phyloP scores from a whole-genome alignment of 192 early-diverging fungal species.

The Irineochytrium annulatum region DNA sequence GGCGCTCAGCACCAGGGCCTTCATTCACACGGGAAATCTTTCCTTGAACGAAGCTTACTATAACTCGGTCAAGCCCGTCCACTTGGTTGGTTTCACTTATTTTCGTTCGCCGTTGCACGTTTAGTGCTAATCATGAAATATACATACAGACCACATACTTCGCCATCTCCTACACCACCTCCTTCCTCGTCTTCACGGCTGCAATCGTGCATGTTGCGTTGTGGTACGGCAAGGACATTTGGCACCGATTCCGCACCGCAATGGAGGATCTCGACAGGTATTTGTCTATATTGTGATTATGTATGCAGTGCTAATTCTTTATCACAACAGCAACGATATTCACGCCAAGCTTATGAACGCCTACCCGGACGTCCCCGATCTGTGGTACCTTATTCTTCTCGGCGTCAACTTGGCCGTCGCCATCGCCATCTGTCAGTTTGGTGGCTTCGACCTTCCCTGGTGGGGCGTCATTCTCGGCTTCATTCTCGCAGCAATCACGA shows the following conservation, averaged over 20 bases:
- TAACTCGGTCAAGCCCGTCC: conserved; percentile 6
- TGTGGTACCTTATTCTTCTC: conserved; percentile 49
- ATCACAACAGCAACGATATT: conserved; percentile 9
- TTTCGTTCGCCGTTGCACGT: too few species aligned
- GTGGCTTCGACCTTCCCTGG: conserved; percentile 57
- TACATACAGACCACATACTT: conserved; percentile 8
- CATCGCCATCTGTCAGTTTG: conserved; percentile 41
- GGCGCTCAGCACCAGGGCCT: not conserved
- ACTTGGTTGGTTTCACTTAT: too few species aligned
- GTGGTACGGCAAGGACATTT: conserved; percentile 67
- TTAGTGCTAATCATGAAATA: too few species aligned
- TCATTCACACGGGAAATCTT: not conserved
- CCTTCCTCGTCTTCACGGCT: conserved; percentile 63
- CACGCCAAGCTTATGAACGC: conserved; percentile 26
- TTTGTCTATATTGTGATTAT: not conserved
- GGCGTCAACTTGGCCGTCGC: conserved; percentile 25
- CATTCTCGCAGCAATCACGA: conserved; percentile 11
- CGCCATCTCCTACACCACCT: conserved; percentile 53
- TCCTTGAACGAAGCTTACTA: conserved; percentile 9
- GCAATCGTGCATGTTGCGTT: conserved; percentile 61
- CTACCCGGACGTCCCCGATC: conserved; percentile 50
- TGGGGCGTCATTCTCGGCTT: conserved; percentile 37
- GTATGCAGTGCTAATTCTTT: too few species aligned
- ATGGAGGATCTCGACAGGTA: conserved; percentile 1
- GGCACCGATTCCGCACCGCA: conserved; percentile 43